Base-by-base conservation (phyloP, 768 basidiomycete species). In the Kwoniella shandongensis region DNA sequence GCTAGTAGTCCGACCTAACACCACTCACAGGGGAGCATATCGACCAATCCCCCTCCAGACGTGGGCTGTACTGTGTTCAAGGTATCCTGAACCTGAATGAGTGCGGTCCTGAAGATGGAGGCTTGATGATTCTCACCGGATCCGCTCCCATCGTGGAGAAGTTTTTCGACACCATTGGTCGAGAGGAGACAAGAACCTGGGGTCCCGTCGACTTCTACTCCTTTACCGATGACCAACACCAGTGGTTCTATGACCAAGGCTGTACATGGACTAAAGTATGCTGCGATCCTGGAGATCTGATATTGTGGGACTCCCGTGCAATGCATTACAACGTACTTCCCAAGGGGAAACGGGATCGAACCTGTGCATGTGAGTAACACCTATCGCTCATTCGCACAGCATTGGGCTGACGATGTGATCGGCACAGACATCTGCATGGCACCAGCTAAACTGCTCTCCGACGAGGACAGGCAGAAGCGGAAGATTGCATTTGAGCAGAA, bases 71-170 rank as follows among this genome's bases (percentile, higher is more conserved):
- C 32, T 63, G 64, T 42, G 51, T 74, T 12, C 73, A 74, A 51
- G 73, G 73, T 29, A 70, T 74, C 47, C 55, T 65, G 45, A 73
- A 73, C 39, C 65, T 73, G n/a, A n/a, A n/a, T n/a, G 57, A 63
- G 27, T 76, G 76, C 61, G 78, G 77, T 11, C 72, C 73, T 2
- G 59, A 76, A 36, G 78, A 79, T 40, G 78, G 78, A 23, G 78
- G 78, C 7, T 62, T 79, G 1, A 72, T 77, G 66, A 73, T 79
- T 44, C 75, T 79, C 57, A 61, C 69, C 29, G 75, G 75, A 5
- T 73, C 72, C 7, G 61, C 70, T 22, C 59, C 61, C 12, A 51
- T 76, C 12, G 74, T 75, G 53, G 63, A 67, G 51, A 57, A 77
- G 56, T 74, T 72, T 63, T 76, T 78, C 44, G 72, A 72, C 35